phyloP scores from a whole-genome alignment of 2,329 filamentous ascomycete species.

The Aspergillus persii region DNA sequence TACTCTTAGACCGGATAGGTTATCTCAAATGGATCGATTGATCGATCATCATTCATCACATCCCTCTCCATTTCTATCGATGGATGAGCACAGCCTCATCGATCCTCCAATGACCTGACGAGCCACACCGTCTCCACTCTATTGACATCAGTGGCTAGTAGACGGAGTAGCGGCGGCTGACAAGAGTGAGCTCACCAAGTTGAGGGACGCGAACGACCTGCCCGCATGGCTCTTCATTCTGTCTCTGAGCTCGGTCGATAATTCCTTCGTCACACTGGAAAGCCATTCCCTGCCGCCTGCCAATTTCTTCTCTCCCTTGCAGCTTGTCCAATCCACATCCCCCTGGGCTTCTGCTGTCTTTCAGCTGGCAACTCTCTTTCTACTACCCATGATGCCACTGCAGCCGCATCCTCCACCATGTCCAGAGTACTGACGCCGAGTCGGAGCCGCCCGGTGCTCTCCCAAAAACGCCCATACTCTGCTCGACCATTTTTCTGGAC shows the following conservation, averaged over 20 bases:
- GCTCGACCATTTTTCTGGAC: constrained; percentile 48
- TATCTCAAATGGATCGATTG: neutral
- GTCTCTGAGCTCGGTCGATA: neutral
- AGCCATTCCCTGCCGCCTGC: neutral
- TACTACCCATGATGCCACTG: constrained; percentile 26
- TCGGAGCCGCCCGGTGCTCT: constrained; percentile 20
- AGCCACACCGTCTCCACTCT: neutral
- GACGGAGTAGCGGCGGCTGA: neutral
- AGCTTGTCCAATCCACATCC: neutral
- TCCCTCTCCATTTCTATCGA: neutral
- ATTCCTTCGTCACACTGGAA: neutral
- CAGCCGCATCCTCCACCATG: constrained; percentile 23
- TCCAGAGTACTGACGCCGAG: constrained; percentile 21
- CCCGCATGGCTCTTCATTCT: neutral
- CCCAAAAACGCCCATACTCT: constrained; percentile 36
- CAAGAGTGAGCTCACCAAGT: neutral
- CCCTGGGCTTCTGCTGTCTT: neutral
- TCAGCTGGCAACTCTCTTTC: neutral
- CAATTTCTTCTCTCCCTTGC: neutral
- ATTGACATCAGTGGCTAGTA: neutral
- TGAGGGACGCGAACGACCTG: neutral
- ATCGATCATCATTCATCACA: neutral
- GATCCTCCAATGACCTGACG: neutral
- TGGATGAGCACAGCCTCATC: neutral
- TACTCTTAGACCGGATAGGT: neutral